phyloP scores from a whole-genome alignment of 441 rosid species.

The Populus hybrid region DNA sequence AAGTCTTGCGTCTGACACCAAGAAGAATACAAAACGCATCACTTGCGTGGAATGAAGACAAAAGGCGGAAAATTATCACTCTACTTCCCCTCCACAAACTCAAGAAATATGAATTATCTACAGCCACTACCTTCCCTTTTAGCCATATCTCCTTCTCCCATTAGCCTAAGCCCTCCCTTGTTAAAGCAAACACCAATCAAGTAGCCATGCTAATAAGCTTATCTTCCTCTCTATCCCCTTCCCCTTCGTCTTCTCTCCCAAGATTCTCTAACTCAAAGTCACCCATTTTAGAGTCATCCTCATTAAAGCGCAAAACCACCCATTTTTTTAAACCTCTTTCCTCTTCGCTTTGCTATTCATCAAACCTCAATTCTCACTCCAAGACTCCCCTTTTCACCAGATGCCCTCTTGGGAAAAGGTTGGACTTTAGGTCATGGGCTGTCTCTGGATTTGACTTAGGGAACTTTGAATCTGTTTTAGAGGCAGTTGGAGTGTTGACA shows the following conservation, averaged over 20 bases:
- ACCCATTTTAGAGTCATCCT: slow-evolving; percentile 30
- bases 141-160: slow-evolving; percentile 18
- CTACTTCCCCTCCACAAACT: slow-evolving; percentile 58
- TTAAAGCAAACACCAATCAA: background rate
- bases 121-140: slow-evolving; percentile 11
- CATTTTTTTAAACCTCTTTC: slow-evolving; percentile 38
- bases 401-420: slow-evolving; percentile 27
- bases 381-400: slow-evolving; percentile 34
- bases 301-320: slow-evolving; percentile 35
- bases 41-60: slow-evolving; percentile 32
- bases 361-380: slow-evolving; percentile 24
- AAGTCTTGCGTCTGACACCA: too few species aligned
- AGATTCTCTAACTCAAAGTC: slow-evolving; percentile 30
- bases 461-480: slow-evolving; percentile 68
- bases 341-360: slow-evolving; percentile 20
- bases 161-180: slow-evolving; percentile 13
- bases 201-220: slow-evolving; percentile 58
- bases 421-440: slow-evolving; percentile 46
- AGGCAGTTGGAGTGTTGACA: slow-evolving; percentile 81
- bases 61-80: slow-evolving; percentile 20
- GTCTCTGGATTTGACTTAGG: slow-evolving; percentile 64
- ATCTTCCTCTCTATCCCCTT: slow-evolving; percentile 30
- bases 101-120: slow-evolving; percentile 39
- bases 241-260: slow-evolving; percentile 33
- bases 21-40: background rate